Conservation (phyloP, 331 rosid species). For the Telfairia occidentalis region DNA sequence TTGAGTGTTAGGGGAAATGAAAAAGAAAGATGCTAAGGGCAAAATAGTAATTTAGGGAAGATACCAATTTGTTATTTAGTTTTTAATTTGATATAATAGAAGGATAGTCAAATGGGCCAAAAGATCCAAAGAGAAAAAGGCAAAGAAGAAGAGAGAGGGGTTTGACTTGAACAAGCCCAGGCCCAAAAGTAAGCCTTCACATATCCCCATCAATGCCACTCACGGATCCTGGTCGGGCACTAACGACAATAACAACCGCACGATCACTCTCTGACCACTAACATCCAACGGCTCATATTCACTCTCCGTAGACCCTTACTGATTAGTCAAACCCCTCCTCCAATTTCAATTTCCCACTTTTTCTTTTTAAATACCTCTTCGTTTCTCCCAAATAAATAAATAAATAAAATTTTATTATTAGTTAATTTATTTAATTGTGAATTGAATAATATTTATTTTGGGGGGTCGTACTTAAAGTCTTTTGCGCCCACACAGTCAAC, state of each 20-base stretch:
- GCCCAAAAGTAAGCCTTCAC: constrained; percentile 6
- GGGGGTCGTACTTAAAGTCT: constrained; percentile 19
- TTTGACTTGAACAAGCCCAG: constrained; percentile 29
- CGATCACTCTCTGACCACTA: not conserved
- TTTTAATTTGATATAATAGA: not conserved
- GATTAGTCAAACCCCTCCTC: constrained; percentile 20
- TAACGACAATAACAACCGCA: constrained; percentile 5
- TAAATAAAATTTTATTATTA: not conserved
- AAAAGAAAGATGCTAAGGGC: not conserved
- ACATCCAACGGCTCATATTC: constrained; percentile 9
- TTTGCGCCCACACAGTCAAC: not conserved
- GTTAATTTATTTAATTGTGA: not conserved
- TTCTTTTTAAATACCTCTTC: not conserved
- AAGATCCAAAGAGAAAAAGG: not conserved
- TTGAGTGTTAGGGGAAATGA: not conserved
- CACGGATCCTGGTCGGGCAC: constrained; percentile 25
- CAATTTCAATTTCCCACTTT: not conserved
- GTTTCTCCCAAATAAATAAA: constrained; percentile 15
- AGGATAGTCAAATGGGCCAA: constrained; percentile 14
- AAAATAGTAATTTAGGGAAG: not conserved
- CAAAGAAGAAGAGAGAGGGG: not conserved
- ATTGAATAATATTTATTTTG: constrained; percentile 12
- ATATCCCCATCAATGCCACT: constrained; percentile 20
- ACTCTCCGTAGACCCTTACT: not conserved
- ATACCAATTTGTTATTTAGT: not conserved